Evolutionary conservation across 2,329 filamentous ascomycete genomes (phyloP).

Genomic region (Cytospora schulzeri): DNA sequence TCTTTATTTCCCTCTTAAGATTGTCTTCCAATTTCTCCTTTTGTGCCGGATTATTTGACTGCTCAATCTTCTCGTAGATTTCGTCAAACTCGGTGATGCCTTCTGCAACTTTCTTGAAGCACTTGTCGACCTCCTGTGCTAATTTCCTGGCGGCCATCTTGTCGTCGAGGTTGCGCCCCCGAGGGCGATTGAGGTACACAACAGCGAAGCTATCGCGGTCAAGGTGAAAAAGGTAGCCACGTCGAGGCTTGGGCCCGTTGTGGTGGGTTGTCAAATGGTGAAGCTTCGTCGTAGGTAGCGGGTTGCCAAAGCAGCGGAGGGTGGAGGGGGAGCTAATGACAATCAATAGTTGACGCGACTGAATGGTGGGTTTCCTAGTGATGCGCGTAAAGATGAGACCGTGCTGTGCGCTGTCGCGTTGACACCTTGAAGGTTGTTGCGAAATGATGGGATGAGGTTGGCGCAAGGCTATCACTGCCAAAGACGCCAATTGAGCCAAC

Average conservation of each 20-base stretch:
- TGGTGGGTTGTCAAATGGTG: neutral
- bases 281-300: neutral
- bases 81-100: constrained; percentile 88
- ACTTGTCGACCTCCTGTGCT: constrained; percentile 97
- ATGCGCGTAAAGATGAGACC: neutral
- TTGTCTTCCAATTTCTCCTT: constrained; percentile 99
- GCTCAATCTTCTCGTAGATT: constrained; percentile 97
- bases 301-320: neutral
- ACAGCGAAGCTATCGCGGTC: constrained; percentile 21
- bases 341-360: neutral
- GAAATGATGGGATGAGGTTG: constrained; percentile 9
- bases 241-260: neutral
- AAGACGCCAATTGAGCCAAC: constrained; percentile 3
- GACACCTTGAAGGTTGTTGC: neutral
- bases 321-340: neutral
- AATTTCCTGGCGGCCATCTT: constrained; percentile 94
- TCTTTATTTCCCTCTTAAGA: constrained; percentile 99
- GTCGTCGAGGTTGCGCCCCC: constrained; percentile 35
- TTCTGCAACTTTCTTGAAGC: constrained; percentile 97
- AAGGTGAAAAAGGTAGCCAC: constrained; percentile 24
- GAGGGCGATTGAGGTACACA: constrained; percentile 5
- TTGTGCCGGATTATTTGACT: constrained; percentile 88
- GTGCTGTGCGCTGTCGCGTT: neutral
- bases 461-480: constrained; percentile 15
- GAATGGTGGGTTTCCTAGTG: neutral